Evolutionary conservation across 164 flowering plant species (phyloP).

Genomic region (Cinnamomum micranthum): DNA sequence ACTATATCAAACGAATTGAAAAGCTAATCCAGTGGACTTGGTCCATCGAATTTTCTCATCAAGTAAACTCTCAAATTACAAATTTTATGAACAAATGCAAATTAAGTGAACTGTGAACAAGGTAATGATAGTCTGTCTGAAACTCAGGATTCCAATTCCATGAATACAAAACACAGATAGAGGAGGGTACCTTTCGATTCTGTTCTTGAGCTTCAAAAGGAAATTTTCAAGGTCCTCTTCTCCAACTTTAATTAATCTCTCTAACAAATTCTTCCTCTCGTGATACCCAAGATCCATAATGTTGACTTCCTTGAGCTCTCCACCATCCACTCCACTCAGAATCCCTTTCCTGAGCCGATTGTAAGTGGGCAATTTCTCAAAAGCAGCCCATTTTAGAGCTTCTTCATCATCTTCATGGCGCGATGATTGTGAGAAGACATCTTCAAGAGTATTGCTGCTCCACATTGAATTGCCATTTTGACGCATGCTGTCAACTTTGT

Average conservation of each 20-base stretch:
- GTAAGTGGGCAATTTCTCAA: conserved; percentile 17
- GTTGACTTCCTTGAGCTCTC: conserved; percentile 51
- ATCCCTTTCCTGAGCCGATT: conserved; percentile 14
- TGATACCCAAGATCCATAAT: conserved; percentile 50
- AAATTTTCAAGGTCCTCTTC: conserved; percentile 91
- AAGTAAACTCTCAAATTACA: no score
- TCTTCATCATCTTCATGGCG: conserved; percentile 17
- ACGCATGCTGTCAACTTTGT: conserved; percentile 5
- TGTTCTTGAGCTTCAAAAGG: conserved; percentile 54
- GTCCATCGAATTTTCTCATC: no score
- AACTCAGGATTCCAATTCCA: not conserved
- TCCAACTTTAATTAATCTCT: conserved; percentile 58
- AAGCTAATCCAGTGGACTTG: no score
- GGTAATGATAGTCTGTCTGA: no score
- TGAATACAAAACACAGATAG: conserved; percentile 8
- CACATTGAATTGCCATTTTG: conserved; percentile 5
- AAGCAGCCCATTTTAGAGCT: conserved; percentile 18
- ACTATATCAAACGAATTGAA: no score
- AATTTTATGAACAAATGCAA: no score
- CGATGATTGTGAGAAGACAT: conserved; percentile 14
- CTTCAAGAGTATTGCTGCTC: conserved; percentile 7
- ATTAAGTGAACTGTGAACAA: no score
- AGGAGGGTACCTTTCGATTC: conserved; percentile 55
- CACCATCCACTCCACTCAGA: not conserved
- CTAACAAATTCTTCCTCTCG: conserved; percentile 62